Percentiles rank a stretch among this genome's conserved stretches.
Conservation (phyloP, 2,329 filamentous ascomycete genomes). For the Ascocoryne sarcoides region DNA sequence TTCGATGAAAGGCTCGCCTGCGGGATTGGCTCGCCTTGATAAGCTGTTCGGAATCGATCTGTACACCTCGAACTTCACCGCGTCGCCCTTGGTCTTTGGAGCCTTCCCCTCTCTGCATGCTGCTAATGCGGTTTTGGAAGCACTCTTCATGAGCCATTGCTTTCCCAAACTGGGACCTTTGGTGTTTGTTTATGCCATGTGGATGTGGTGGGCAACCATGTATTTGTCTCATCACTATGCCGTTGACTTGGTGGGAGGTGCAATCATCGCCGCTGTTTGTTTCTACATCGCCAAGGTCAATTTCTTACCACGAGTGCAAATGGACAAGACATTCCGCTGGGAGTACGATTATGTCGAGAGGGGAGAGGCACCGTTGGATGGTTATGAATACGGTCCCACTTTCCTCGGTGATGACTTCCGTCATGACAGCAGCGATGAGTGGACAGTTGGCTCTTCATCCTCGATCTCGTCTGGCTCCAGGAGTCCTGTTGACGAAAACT, state of each 20-base stretch:
- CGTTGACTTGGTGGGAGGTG: slow-evolving; percentile 82
- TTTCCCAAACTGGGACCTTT: slow-evolving; percentile 76
- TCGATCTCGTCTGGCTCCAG: slow-evolving; percentile 28
- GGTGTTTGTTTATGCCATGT: slow-evolving; percentile 76
- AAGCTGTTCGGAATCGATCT: slow-evolving; percentile 83
- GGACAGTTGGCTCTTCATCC: slow-evolving; percentile 80
- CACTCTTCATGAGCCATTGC: slow-evolving; percentile 84
- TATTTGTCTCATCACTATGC: slow-evolving; percentile 97
- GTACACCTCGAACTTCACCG: slow-evolving; percentile 87
- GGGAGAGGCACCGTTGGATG: slow-evolving; percentile 56
- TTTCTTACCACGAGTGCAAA: slow-evolving; percentile 74
- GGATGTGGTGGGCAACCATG: slow-evolving; percentile 99
- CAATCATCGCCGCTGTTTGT: slow-evolving; percentile 64
- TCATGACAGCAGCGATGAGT: slow-evolving; percentile 65
- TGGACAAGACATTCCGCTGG: slow-evolving; percentile 83
- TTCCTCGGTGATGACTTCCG: slow-evolving; percentile 24
- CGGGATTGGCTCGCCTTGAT: slow-evolving; percentile 82
- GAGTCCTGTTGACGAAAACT: slow-evolving; percentile 43
- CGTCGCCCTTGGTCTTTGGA: slow-evolving; percentile 85
- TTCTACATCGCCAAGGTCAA: slow-evolving; percentile 76
- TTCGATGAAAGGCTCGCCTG: slow-evolving; percentile 80
- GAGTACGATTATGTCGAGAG: slow-evolving; percentile 90
- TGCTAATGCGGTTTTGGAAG: slow-evolving; percentile 79
- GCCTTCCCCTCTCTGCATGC: slow-evolving; percentile 92
- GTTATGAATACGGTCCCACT: slow-evolving; percentile 41